Conservation (phyloP, 2,329 filamentous ascomycete genomes). For the Fusarium sulawesiense region DNA sequence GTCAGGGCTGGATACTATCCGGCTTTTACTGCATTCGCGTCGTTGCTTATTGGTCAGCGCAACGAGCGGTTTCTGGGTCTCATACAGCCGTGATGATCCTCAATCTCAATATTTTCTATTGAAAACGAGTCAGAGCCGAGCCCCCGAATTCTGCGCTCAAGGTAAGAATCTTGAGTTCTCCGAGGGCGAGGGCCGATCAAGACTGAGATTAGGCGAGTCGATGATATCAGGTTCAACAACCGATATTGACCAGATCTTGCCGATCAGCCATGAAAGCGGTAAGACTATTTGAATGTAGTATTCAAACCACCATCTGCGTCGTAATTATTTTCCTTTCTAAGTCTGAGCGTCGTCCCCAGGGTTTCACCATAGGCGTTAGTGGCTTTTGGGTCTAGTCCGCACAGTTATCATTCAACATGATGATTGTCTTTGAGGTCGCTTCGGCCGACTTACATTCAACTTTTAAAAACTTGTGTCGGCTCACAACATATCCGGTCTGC, state of each 20-base stretch:
- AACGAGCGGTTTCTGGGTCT: neutral
- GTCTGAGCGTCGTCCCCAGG: slow-evolving; percentile 35
- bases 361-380: slow-evolving; percentile 45
- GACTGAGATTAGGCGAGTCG: slow-evolving; percentile 1
- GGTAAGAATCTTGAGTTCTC: neutral
- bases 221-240: neutral
- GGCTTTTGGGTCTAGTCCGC: slow-evolving; percentile 22
- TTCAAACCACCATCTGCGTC: neutral
- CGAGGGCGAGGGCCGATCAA: neutral
- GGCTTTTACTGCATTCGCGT: slow-evolving; percentile 26
- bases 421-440: neutral
- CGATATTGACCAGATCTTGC: slow-evolving; percentile 7
- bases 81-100: neutral
- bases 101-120: neutral
- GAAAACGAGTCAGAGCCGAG: neutral
- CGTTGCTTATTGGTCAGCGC: slow-evolving; percentile 16
- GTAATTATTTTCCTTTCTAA: neutral
- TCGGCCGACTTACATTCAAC: slow-evolving; percentile 9
- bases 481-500: slow-evolving; percentile 20
- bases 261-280: neutral
- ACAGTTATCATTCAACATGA: slow-evolving; percentile 3
- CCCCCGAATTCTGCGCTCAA: neutral
- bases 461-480: slow-evolving; percentile 1
- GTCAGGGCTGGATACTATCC: slow-evolving; percentile 35
- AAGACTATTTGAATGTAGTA: neutral